Conservation (phyloP, 768 basidiomycete species). For the Hirschioporus abietinus region DNA sequence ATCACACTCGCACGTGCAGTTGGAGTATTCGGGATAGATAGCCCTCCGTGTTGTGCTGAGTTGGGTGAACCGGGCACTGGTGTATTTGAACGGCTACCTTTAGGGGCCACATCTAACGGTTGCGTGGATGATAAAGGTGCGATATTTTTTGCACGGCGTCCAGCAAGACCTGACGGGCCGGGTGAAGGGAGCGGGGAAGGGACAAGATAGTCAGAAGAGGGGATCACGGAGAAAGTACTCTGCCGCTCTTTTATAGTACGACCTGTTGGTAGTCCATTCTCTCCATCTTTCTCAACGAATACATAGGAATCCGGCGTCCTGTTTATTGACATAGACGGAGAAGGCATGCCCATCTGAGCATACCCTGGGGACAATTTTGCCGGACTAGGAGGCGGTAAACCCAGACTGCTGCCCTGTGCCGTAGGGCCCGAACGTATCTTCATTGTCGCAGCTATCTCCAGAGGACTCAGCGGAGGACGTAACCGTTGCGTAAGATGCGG, state of each 20-base stretch:
- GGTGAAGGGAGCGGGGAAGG: conserved; percentile 25
- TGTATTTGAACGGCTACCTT: neutral
- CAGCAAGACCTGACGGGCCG: neutral
- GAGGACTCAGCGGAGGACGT: neutral
- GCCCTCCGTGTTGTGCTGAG: neutral
- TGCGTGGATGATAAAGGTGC: neutral
- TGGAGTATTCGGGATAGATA: neutral
- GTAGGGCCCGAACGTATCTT: neutral
- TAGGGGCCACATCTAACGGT: neutral
- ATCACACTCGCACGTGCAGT: conserved; percentile 2
- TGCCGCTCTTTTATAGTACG: neutral
- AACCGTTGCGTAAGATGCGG: neutral
- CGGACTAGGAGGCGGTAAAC: neutral
- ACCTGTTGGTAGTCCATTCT: neutral
- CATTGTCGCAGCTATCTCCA: neutral
- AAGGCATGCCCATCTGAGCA: neutral
- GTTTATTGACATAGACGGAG: neutral
- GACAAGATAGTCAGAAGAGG: conserved; percentile 29
- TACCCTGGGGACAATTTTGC: neutral
- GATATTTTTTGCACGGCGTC: neutral
- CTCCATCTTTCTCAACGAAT: neutral
- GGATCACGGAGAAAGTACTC: conserved; percentile 17
- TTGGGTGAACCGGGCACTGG: neutral
- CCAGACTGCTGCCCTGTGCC: neutral
- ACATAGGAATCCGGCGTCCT: neutral